Conservation (phyloP, 1,139 yeast genomes). For the Suhomyces chickasaworum region DNA sequence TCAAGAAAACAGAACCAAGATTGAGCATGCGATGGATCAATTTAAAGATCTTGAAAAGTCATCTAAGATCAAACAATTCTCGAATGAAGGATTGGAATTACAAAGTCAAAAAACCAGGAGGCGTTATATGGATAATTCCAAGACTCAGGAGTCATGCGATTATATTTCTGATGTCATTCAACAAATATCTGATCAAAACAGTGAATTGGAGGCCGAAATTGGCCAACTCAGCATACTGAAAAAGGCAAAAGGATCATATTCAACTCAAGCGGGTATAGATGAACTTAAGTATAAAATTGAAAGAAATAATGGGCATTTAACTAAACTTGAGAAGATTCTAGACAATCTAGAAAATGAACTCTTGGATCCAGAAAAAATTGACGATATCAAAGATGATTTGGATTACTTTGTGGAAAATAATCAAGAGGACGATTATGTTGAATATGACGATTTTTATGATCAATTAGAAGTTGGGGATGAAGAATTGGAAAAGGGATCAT, state of each 20-base stretch:
- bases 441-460: conserved; percentile 92
- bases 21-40: conserved; percentile 94
- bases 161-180: conserved; percentile 78
- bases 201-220: conserved; percentile 74
- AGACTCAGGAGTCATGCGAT: conserved; percentile 70
- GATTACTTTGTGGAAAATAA: conserved; percentile 93
- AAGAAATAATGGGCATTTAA: conserved; percentile 78
- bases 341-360: conserved; percentile 81
- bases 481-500: conserved; percentile 54
- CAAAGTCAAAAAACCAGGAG: conserved; percentile 47
- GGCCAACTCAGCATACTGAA: conserved; percentile 52
- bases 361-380: conserved; percentile 78
- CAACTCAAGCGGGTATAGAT: conserved; percentile 54
- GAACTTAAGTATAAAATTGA: conserved; percentile 67
- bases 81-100: conserved; percentile 87
- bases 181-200: conserved; percentile 81
- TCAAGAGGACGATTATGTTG: conserved; percentile 94
- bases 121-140: conserved; percentile 52
- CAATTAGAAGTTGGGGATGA: conserved; percentile 62
- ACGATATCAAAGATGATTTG: conserved; percentile 84
- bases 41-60: conserved; percentile 94
- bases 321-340: conserved; percentile 74
- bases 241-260: conserved; percentile 53
- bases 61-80: conserved; percentile 93
- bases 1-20: conserved; percentile 77